Percentiles rank a stretch among this genome's conserved stretches.
phyloP scores from a whole-genome alignment of 257 asterid genomes.

The Solanum lycopersicoides region DNA sequence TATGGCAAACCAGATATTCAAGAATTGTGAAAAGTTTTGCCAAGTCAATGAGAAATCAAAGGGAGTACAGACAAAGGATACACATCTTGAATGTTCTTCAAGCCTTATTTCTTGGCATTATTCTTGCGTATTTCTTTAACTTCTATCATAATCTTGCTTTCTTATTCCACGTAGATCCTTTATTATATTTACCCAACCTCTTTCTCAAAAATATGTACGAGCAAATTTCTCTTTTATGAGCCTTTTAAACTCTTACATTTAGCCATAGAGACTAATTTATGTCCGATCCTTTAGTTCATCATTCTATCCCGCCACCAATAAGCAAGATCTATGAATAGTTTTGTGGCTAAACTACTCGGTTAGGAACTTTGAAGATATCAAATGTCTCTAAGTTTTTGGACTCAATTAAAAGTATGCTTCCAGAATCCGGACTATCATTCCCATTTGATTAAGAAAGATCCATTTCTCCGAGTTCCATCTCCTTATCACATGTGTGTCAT shows the following conservation, averaged over 20 bases:
- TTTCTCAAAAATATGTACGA: not conserved
- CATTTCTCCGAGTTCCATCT: not conserved
- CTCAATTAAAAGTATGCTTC: not conserved
- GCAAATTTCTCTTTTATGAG: not conserved
- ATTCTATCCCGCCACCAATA: not conserved
- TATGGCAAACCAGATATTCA: no score
- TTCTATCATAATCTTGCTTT: not conserved
- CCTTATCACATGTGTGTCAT: not conserved
- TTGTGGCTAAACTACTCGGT: not conserved
- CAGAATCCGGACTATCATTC: not conserved
- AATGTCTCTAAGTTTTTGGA: not conserved
- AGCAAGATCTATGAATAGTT: not conserved
- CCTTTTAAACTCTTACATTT: not conserved
- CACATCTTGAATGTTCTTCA: not conserved
- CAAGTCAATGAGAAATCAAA: not conserved
- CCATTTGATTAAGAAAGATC: not conserved
- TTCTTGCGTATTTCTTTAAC: not conserved
- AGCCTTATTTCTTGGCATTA: not conserved
- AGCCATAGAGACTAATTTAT: not conserved
- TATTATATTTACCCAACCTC: not conserved
- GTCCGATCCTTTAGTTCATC: not conserved
- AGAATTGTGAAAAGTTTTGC: not conserved
- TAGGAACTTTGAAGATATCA: not conserved
- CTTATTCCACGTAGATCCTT: not conserved
- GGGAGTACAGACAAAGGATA: not conserved